A percentile compares a stretch with the other conserved stretches of the same genome.
Conservation (phyloP, 768 basidiomycete species). For the Suillus fuscotomentosus region DNA sequence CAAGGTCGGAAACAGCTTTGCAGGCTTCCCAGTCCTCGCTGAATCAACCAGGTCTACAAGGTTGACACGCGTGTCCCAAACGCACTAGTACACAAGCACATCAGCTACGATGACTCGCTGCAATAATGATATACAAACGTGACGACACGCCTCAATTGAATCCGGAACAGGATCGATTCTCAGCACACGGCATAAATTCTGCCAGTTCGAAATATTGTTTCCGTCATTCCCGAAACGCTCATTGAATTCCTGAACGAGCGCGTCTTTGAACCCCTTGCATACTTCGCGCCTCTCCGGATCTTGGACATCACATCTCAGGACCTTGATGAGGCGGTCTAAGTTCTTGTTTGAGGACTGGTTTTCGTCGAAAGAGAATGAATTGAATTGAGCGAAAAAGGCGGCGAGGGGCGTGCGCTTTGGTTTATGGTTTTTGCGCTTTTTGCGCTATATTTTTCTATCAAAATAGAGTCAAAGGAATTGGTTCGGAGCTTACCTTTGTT, state of each 20-base stretch:
- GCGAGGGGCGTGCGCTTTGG: not conserved
- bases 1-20: conserved; percentile 21
- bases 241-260: conserved; percentile 9
- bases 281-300: not conserved
- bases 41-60: conserved; percentile 31
- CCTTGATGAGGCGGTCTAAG: not conserved
- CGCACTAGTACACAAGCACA: not conserved
- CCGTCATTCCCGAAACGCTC: conserved; percentile 9
- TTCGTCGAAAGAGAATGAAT: not conserved
- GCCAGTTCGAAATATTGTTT: conserved; percentile 7
- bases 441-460: not conserved
- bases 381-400: conserved; percentile 3
- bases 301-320: not conserved
- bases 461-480: too few species aligned
- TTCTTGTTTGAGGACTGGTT: not conserved
- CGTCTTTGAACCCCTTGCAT: conserved; percentile 1
- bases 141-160: not conserved
- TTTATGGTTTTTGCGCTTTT: not conserved
- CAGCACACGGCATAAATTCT: conserved; percentile 5
- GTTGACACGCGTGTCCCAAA: conserved; percentile 28
- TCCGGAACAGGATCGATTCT: conserved; percentile 6
- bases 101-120: not conserved
- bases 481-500: not conserved
- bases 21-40: conserved; percentile 9
- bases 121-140: not conserved